Percentiles rank a stretch among this genome's conserved stretches.
Evolutionary conservation across 352 stramenopile species (phyloP).

Genomic region (Pythium inflatum): DNA sequence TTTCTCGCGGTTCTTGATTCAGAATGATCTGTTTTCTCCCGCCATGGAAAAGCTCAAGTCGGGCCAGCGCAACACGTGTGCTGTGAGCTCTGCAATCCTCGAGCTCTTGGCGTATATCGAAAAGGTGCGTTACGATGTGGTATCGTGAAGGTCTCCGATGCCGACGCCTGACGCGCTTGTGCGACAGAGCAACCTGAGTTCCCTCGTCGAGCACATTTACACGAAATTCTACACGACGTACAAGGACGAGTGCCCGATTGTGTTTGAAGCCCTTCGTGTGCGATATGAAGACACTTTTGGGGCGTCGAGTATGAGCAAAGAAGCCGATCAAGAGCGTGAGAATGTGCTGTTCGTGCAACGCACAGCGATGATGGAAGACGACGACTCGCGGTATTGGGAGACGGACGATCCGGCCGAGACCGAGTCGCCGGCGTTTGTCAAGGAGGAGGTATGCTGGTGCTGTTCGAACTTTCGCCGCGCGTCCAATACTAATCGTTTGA

Average conservation of each 20-base stretch:
- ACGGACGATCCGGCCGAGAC: slow-evolving; percentile 55
- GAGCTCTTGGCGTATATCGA: slow-evolving; percentile 79
- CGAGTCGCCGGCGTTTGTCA: slow-evolving; percentile 39
- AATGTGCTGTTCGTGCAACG: slow-evolving; percentile 61
- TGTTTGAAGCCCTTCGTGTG: slow-evolving; percentile 73
- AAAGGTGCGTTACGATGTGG: slow-evolving; percentile 47
- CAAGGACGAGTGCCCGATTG: slow-evolving; percentile 67
- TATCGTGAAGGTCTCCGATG: too few relatives aligned
- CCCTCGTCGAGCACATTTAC: slow-evolving; percentile 78
- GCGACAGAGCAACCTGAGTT: slow-evolving; percentile 61
- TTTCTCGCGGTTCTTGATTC: slow-evolving; percentile 81
- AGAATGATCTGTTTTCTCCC: slow-evolving; percentile 72
- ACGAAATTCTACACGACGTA: slow-evolving; percentile 80
- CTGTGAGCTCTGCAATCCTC: slow-evolving; percentile 72
- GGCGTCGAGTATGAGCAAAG: slow-evolving; percentile 25
- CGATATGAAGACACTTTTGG: slow-evolving; percentile 61
- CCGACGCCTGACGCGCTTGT: too few relatives aligned
- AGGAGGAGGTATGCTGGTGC: slow-evolving; percentile 55
- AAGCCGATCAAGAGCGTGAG: slow-evolving; percentile 32
- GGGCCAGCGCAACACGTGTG: slow-evolving; percentile 55
- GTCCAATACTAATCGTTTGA: slow-evolving; percentile 12
- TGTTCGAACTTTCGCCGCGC: not conserved
- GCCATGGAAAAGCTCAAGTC: slow-evolving; percentile 57
- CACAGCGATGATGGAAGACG: slow-evolving; percentile 58
- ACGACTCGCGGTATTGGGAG: slow-evolving; percentile 83